Base-by-base conservation (phyloP, 1,139 yeast species). In the Taiozyma sp. region DNA sequence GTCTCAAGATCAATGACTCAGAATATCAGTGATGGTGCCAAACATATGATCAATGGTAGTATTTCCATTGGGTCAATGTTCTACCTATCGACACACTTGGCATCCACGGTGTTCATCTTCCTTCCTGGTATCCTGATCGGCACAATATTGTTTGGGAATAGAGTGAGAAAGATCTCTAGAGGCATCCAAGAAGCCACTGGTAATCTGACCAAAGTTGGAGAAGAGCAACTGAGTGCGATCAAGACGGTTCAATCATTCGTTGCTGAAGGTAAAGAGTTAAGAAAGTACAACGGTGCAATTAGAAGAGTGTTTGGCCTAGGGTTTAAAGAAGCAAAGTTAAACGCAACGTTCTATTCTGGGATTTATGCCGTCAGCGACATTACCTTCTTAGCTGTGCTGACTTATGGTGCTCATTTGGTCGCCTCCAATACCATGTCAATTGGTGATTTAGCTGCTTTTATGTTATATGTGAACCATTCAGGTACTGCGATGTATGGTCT, bases 391-490 rank as follows among this genome's bases (percentile, higher is more conserved):
- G 81, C 90, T 1, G 79, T 93, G 19, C 74, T 91, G 47, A 84
- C 85, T 3, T 78, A 87, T 50, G 98, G 99, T 22, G 87, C 96
- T 1, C 77, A 81, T 50, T 73, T 91, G 61, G 96, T 93, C 14
- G 73, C 83, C 42, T 69, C 73, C 47, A 93, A 95, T 1, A 72
- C 80, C 29, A 73, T 91, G 65, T 77, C 96, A 0, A 79, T 90
- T 50, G 98, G 99, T 57, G 97, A 88, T 65, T 75, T 91, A 50
- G 88, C 97, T 14, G 89, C 96, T 37, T 91, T 88, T 67, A 85
- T 91, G 84, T 81, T 93, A 79, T 91, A 91, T 68, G 93, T 97
- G 0, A 91, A 90, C 42, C 91, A 88, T 64, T 88, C 97, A 2
- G 97, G 97, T 4, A 77, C 85, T 49, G 88, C 97, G 0, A 88